These are phyloP conservation scores for Onygena corvina DNA, from an alignment of 2,329 filamentous ascomycete species.

Conservation along the genomic window DNA sequence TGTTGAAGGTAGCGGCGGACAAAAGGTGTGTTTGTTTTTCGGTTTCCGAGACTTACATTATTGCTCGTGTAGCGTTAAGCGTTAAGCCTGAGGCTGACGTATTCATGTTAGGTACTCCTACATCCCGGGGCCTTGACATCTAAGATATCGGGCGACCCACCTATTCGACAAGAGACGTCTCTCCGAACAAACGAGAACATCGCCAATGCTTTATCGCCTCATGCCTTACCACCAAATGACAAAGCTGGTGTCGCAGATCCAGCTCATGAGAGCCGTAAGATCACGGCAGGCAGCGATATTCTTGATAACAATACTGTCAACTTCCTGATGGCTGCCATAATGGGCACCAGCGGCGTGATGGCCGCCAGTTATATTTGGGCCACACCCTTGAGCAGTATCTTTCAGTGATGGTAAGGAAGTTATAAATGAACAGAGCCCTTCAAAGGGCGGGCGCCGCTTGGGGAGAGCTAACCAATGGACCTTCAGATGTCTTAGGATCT, in stretches of 20 bases:
- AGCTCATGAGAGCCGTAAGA: conserved; percentile 47
- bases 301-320: conserved; percentile 96
- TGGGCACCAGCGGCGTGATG: conserved; percentile 68
- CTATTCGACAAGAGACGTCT: conserved; percentile 17
- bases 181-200: conserved; percentile 22
- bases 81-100: too few relatives aligned
- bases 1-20: conserved; percentile 71
- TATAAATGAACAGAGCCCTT: neutral
- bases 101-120: conserved; percentile 25
- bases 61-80: too few relatives aligned
- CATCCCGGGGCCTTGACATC: conserved; percentile 25
- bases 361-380: conserved; percentile 31
- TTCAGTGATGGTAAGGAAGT: neutral
- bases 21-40: conserved; percentile 37
- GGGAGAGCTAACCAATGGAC: too few relatives aligned
- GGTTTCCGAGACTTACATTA: neutral
- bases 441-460: too few relatives aligned
- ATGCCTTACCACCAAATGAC: conserved; percentile 6
- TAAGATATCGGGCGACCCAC: conserved; percentile 14
- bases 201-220: conserved; percentile 19
- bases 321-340: conserved; percentile 71
- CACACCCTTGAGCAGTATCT: conserved; percentile 12
- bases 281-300: conserved; percentile 58
- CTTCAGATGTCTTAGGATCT: too few relatives aligned
- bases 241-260: conserved; percentile 11